Evolutionary conservation across 2,329 filamentous ascomycete genomes (phyloP).

Genomic region (Phyllosticta citriasiana): DNA sequence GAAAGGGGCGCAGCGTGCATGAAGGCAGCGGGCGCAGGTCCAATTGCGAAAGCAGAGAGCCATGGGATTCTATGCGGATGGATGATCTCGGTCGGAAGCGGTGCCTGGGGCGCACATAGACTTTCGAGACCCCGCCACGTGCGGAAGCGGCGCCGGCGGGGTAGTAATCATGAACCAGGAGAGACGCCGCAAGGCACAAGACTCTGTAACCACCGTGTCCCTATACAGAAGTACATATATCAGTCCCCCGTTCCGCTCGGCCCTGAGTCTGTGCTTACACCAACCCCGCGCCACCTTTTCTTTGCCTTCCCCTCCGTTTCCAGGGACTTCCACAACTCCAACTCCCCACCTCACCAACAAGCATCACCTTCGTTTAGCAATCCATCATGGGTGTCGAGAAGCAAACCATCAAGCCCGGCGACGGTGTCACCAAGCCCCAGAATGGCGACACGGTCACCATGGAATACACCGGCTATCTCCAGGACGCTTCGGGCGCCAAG

Average conservation of each 20-base stretch:
- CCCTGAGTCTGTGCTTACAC: background rate
- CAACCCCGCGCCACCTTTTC: background rate
- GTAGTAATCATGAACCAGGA: background rate
- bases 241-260: background rate
- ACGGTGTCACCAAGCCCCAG: constrained; percentile 49
- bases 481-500: constrained; percentile 54
- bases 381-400: constrained; percentile 53
- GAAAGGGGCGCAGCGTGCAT: background rate
- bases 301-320: background rate
- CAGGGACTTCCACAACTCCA: background rate
- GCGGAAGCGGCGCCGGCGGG: background rate
- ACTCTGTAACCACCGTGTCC: too few relatives aligned
- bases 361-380: constrained; percentile 2
- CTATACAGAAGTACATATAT: background rate
- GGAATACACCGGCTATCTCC: constrained; percentile 84
- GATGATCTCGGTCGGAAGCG: background rate
- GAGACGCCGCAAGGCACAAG: background rate
- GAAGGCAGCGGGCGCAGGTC: background rate
- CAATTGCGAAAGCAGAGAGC: background rate
- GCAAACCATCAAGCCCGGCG: constrained; percentile 52
- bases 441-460: constrained; percentile 69
- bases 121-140: background rate
- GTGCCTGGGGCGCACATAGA: background rate
- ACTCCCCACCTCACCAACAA: background rate
- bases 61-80: background rate